Conservation (phyloP, 345 rosid species). For the Populus euphratica region DNA sequence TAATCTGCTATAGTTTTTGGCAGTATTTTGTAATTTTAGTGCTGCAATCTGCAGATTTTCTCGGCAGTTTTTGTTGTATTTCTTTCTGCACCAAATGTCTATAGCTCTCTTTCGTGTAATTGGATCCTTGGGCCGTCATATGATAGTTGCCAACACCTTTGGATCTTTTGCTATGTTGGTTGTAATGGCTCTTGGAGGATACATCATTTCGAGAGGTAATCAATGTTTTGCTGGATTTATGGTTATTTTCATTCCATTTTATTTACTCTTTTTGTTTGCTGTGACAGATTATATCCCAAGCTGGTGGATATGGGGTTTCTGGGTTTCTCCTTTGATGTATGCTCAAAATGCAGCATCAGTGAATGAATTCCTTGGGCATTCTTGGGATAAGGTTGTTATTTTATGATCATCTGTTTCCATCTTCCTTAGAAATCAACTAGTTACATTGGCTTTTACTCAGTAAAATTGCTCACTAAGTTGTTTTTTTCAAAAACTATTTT, state of each 20-base stretch:
- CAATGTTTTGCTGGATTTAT: background rate
- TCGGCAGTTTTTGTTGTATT: slow-evolving; percentile 76
- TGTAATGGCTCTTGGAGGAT: slow-evolving; percentile 97
- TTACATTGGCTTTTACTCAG: no score
- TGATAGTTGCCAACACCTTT: slow-evolving; percentile 95
- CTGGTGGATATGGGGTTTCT: slow-evolving; percentile 99
- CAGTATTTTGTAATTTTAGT: slow-evolving; percentile 8
- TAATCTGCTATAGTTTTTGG: background rate
- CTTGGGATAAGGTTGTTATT: slow-evolving; percentile 75
- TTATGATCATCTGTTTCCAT: background rate
- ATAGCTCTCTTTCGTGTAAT: slow-evolving; percentile 88
- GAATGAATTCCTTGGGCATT: slow-evolving; percentile 85
- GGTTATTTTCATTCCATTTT: slow-evolving; percentile 6
- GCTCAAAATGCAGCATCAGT: slow-evolving; percentile 98
- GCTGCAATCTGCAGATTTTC: slow-evolving; percentile 61
- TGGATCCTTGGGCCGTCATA: slow-evolving; percentile 90
- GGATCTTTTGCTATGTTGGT: slow-evolving; percentile 98
- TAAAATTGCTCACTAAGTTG: no score
- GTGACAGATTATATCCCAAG: slow-evolving; percentile 74
- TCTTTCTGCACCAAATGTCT: slow-evolving; percentile 94
- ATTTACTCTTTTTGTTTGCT: slow-evolving; percentile 18
- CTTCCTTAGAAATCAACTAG: background rate
- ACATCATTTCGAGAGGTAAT: slow-evolving; percentile 83
- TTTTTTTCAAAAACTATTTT: no score
- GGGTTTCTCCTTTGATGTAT: slow-evolving; percentile 94